Base-by-base conservation (phyloP, 352 stramenopile genomes). In the Vaucheria bursata region DNA sequence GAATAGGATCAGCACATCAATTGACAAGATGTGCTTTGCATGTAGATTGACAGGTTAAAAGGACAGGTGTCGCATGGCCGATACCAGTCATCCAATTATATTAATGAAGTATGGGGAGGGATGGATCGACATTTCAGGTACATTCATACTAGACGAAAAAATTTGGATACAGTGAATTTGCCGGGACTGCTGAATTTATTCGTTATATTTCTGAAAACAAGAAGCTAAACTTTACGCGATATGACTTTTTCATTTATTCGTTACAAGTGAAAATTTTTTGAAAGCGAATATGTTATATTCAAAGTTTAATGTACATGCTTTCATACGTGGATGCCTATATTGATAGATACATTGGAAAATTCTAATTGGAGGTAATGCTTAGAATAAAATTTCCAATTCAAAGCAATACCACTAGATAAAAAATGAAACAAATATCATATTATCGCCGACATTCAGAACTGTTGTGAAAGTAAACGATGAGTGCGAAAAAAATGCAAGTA, bases 41-140 rank as follows among this genome's bases (percentile, higher is more conserved):
- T 25, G 65, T 35, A 72, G 65, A 72, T 72, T 72, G 65, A 72
- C 31, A 25, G 65, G 12, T 72, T 72, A 35, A 72, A 72, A 35
- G 65, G 65, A 25, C 29, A 72, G 12, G 40, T 40, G 5, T 2
- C 53, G 37, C 8, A 7, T 34, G 37, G 2, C 12, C n/a, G 5
- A 3, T 38, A 40, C 1, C 65, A 29, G 65, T 29, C 25, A 25
- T 6, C 65, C 1, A 2, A 4, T 36, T 29, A 35, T 40, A 35
- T 35, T 2, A 72, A 72, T 35, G 31, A 35, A 40, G 65, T 72
- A 2, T 72, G 65, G 65, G 65, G 65, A 38, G 65, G 65, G 12
- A 40, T 31, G 40, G 65, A 72, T 1, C 1, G 31, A 3, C 29
- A 35, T 2, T 72, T 36, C 8, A 72, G 65, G 65, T 72, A 38